phyloP scores from a whole-genome alignment of 23 red algal species.

The Agarophyton chilense region DNA sequence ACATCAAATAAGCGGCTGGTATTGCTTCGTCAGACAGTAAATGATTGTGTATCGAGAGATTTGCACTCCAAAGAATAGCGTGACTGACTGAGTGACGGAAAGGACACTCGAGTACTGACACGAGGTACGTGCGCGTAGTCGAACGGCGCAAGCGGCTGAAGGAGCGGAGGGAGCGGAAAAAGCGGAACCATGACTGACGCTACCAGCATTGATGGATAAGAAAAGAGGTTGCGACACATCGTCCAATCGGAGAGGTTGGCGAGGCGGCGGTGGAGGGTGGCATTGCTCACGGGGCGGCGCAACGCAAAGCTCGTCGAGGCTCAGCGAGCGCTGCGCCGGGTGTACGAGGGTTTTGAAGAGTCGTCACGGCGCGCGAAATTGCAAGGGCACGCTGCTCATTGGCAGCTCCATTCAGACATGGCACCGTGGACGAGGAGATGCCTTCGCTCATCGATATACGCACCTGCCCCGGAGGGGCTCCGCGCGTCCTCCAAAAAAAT shows the following conservation, averaged over 20 bases:
- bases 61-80: not conserved
- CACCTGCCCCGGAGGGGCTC: not conserved
- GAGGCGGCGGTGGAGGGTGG: not conserved
- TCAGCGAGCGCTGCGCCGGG: not conserved
- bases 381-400: not conserved
- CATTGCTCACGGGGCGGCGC: not conserved
- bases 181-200: not conserved
- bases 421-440: not conserved
- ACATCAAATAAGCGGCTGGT: not conserved
- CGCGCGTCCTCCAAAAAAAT: not conserved
- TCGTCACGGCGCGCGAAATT: conserved; percentile 16
- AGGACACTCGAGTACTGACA: not conserved
- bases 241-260: not conserved
- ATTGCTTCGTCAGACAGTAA: not conserved
- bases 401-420: not conserved
- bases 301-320: not conserved
- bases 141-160: not conserved
- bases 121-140: not conserved
- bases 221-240: not conserved
- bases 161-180: not conserved
- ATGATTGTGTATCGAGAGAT: not conserved
- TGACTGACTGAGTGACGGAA: not conserved
- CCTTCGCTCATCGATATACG: not conserved
- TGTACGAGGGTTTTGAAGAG: conserved; percentile 10
- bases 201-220: not conserved